Base-by-base conservation (phyloP, 2,329 filamentous ascomycete species). In the Metarhizium sp. region DNA sequence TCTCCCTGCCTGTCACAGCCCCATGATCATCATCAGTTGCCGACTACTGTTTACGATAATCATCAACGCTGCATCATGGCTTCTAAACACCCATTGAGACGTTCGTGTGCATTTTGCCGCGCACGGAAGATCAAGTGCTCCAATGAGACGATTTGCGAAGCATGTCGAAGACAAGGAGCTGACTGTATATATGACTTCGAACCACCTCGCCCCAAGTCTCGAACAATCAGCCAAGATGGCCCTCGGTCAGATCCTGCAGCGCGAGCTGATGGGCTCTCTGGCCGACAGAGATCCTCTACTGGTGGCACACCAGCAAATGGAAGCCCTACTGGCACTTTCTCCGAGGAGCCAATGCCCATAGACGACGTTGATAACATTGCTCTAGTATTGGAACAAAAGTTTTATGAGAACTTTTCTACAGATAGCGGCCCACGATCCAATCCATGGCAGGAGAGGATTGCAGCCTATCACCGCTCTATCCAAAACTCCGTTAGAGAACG, bases 131-230 rank as follows among this genome's bases (percentile, higher is more conserved):
- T 71, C 61, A 71, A 70, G 53, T 71, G 69, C 57, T 70, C 67
- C 53, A 71, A 71, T 59, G 69, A 69, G 49, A 66, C 65, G 32
- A 71, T 71, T 42, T 71, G 69, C 61, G 66, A 71, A 55, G 69
- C 69, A 30, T 71, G 69, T 49, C 66, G 68, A 45, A 64, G 66
- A 43, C 69, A 71, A 54, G 68, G 66, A 10, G 67, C 65, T 50
- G 68, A 71, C 59, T 71, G 69, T 59, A 71, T 71, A 59, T 71
- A 71, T 61, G 69, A 71, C 59, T 70, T 69, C 55, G 69, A 71
- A 53, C 62, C 67, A 6, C 59, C 63, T 6, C 63, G 67, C 25
- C 57, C 62, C 47, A 70, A 68, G 59, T 53, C 59, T 18, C 62
- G 67, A 11, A 61, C 65, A 45, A 50, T 60, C 40, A 67, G 64